These are phyloP conservation scores for Cyberlindnera mrakii DNA, from an alignment of 805 yeast species.

Conservation along the genomic window DNA sequence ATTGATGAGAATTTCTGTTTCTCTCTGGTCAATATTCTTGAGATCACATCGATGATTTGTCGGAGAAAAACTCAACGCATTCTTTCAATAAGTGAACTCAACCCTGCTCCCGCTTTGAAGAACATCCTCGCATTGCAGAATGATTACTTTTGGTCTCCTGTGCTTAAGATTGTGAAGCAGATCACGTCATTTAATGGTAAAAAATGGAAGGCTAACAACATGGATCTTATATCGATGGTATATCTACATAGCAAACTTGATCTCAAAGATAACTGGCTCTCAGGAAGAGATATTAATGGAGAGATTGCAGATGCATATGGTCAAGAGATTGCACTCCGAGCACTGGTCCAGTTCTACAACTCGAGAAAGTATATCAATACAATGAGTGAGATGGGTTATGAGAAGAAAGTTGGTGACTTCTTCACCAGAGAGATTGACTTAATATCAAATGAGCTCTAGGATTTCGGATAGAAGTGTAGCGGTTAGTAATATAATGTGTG, in stretches of 20 bases:
- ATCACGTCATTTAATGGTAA: constrained; percentile 87
- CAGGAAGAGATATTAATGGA: constrained; percentile 70
- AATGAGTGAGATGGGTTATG: constrained; percentile 55
- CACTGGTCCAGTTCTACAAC: constrained; percentile 73
- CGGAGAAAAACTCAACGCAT: constrained; percentile 71
- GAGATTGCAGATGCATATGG: constrained; percentile 74
- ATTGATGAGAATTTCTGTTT: constrained; percentile 35
- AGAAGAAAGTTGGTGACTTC: constrained; percentile 32
- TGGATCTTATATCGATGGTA: constrained; percentile 88
- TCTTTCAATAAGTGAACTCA: constrained; percentile 52
- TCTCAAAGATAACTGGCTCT: constrained; percentile 81
- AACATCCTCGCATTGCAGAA: constrained; percentile 57
- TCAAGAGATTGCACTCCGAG: constrained; percentile 79
- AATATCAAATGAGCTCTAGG: neutral
- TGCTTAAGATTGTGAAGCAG: constrained; percentile 67
- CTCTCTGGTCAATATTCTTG: constrained; percentile 45
- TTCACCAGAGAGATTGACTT: constrained; percentile 37
- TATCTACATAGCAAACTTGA: constrained; percentile 69
- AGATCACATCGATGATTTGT: constrained; percentile 50
- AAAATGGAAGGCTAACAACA: constrained; percentile 88
- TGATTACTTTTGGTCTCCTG: constrained; percentile 56
- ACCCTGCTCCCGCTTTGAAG: constrained; percentile 58
- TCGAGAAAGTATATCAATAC: constrained; percentile 46
- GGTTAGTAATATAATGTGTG: neutral
- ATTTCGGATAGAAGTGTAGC: neutral